Evolutionary conservation across 2,329 filamentous ascomycete genomes (phyloP), one percentile per base, ranked within the genome.

Genomic region (Trichoderma sp.): DNA sequence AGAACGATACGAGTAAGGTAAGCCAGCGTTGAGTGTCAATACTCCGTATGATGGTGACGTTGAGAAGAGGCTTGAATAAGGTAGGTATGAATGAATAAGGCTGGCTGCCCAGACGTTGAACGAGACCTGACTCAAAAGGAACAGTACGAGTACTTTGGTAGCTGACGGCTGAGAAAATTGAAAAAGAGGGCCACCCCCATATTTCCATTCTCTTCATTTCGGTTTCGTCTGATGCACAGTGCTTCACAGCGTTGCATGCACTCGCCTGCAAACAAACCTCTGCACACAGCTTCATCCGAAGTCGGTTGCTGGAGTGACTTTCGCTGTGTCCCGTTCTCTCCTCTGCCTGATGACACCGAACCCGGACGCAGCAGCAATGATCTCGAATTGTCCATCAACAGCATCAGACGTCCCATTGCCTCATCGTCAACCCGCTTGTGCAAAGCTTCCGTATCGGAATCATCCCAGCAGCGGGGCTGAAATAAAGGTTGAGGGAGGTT

Each of bases 221-320:
- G 43, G 21, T 56, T 64, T 64, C 54, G 43, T 64, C 54, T 28
- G 30, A 15, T 58, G 41, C 59, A 62, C 59, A 54, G 59, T 62
- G 59, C 48, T 43, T 26, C 48, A 30, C 47, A 51, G 58, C 34
- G 34, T 39, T 61, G 28, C 58, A 61, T 12, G 21, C 24, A 39
- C 14, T 30, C 17, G 10, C 52, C 48, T 34, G 59, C 59, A 62
- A 54, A 45, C 58, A 24, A 52, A 51, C 39, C 28, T n/a, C 55
- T 34, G 30, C 30, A 10, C 30, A 34, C 58, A 17, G 34, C 34
- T 4, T 39, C 19, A 21, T 48, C 45, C 26, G 39, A 34, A 34
- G 34, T 19, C 26, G 39, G 28, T 45, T 19, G 44, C 43, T 19
- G 17, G 7, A n/a, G 43, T 44, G 15, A 9, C 43, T n/a, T n/a